Conservation (phyloP, 2,329 filamentous ascomycete genomes). For the Monosporascus sp. region DNA sequence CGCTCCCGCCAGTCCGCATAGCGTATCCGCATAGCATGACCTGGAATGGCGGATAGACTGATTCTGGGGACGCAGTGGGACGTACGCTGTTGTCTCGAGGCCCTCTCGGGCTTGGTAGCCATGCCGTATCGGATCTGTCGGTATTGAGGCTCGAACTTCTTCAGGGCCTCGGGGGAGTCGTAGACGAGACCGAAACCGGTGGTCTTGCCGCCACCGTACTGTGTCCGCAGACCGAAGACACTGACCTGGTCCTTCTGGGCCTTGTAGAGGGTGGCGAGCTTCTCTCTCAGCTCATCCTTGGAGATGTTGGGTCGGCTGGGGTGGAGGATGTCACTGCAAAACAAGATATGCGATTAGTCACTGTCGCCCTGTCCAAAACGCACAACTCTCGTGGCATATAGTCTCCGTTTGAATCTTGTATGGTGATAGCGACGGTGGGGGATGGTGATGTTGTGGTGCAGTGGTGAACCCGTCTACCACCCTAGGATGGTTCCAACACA, state of each 20-base stretch:
- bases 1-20: background rate
- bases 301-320: slow-evolving; percentile 97
- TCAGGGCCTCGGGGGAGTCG: slow-evolving; percentile 96
- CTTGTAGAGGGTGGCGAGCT: slow-evolving; percentile 96
- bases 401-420: no score
- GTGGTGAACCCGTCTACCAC: background rate
- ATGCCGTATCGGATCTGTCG: slow-evolving; percentile 90
- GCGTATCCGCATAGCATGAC: background rate
- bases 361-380: background rate
- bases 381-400: background rate
- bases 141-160: slow-evolving; percentile 99
- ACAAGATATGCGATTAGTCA: slow-evolving; percentile 3
- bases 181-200: slow-evolving; percentile 98
- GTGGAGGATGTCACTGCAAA: slow-evolving; percentile 92
- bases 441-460: background rate
- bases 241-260: slow-evolving; percentile 94
- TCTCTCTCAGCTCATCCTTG: slow-evolving; percentile 96
- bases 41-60: background rate
- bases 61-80: slow-evolving; percentile 30
- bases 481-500: slow-evolving; percentile 5
- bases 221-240: slow-evolving; percentile 97
- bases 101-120: slow-evolving; percentile 92
- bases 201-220: slow-evolving; percentile 99
- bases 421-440: background rate
- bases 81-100: slow-evolving; percentile 98